Base-by-base conservation (phyloP, 257 asterid species). In the Eustoma russellianum region DNA sequence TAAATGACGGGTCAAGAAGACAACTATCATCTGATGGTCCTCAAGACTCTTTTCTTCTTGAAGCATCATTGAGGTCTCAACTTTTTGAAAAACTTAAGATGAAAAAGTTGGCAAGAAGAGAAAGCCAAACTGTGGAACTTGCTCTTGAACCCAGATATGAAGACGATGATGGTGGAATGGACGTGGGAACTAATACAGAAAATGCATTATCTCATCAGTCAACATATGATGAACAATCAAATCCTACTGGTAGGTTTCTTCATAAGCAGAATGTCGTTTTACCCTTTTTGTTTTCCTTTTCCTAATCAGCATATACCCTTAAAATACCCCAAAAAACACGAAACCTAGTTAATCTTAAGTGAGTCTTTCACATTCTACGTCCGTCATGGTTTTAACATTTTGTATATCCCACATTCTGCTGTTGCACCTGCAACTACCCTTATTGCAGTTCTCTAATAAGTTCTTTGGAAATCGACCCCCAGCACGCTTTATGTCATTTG, bases 51-150 rank as follows among this genome's bases (percentile, higher is more conserved):
- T 56, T 77, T 56, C 74, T 70, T 60, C 83, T 77, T 6, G 83
- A 77, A 66, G 83, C 79, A 46, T 60, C 79, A 49, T 64, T 77
- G 62, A 68, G 79, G 65, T 70, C 83, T 63, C 79, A 77, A 65
- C 83, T 77, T 8, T 57, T 73, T 60, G 74, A 74, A 66, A 77
- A 69, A 56, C 58, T 77, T 17, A 61, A 56, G 59, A 63, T 12
- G 52, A 73, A 63, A 66, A 52, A 68, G 50, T 52, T 77, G 61
- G 47, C 73, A 34, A 70, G 67, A 59, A 46, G 48, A 49, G 64
- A 33, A 35, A 62, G 56, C 17, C 63, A 53, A 53, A 64, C 57
- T 60, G 35, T 10, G 44, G 68, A 53, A 45, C 48, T 56, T 41
- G 34, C 48, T 49, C 69, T 60, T 65, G 74, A 61, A 61, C 57